Evolutionary conservation across 192 early-diverging fungal genomes (phyloP), one percentile per base, ranked within the genome.

Genomic region (Chytriomyces sp.): DNA sequence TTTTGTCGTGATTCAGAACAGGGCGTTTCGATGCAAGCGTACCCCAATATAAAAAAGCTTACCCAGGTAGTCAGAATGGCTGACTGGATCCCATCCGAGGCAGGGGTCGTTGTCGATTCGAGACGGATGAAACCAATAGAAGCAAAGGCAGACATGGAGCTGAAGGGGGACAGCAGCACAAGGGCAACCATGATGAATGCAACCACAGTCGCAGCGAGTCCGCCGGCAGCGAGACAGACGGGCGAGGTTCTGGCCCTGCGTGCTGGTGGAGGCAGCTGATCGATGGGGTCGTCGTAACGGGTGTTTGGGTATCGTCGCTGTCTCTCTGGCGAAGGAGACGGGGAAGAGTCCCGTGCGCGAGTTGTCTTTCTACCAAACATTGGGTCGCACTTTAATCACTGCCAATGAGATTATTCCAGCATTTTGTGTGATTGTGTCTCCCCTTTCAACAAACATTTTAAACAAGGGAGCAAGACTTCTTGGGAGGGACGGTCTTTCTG

Each of bases 41-140:
- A 47, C n/a, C 46, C 26, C 11, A 18, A 68, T 68, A 35, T 68
- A 13, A 24, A 16, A 44, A 8, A 10, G 23, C 69, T 20, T 45
- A 75, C 73, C 73, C 73, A 75, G 23, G 60, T 57, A 23, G 73
- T 75, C 63, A 75, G 28, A 6, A 75, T 23, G 3, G 73, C 73
- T 6, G 60, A 23, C n/a, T 11, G 44, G 9, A 75, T 46, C 8
- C 49, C 63, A 63, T 75, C 73, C 6, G 9, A 24, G 10, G 73
- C 63, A 11, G 23, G 47, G 7, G 61, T 23, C 2, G 47, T 23
- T 9, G 7, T 44, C 10, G 63, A 48, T 4, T 35, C 20, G 10
- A 75, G 64, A 2, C 10, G 8, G 35, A 75, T 48, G 11, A 75
- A 66, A 10, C 73, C 73, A 16, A 75, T 23, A 11, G 45, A 6